phyloP scores from a whole-genome alignment of 2,329 filamentous ascomycete genomes.

The Rugonectria rugulosa region DNA sequence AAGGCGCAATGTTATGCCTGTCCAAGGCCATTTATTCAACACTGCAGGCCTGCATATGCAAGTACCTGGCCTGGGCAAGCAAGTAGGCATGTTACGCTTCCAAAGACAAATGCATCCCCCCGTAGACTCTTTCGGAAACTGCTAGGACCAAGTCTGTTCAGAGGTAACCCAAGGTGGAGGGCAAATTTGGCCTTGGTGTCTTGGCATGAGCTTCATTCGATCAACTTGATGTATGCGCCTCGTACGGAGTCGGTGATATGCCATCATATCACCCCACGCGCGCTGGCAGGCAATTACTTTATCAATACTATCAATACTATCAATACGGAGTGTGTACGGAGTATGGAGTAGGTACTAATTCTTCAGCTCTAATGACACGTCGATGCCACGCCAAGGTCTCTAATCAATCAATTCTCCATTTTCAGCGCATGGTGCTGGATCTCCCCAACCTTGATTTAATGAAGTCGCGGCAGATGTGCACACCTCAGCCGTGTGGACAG shows the following conservation, averaged over 20 bases:
- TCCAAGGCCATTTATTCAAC: too few relatives aligned
- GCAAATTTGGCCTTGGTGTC: too few relatives aligned
- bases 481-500: neutral
- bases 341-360: neutral
- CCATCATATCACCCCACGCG: neutral
- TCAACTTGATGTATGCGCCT: neutral
- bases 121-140: too few relatives aligned
- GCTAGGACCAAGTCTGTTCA: too few relatives aligned
- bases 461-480: neutral
- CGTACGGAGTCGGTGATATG: neutral
- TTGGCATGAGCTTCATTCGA: neutral
- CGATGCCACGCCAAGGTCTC: neutral
- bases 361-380: conserved; percentile 1
- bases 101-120: too few relatives aligned
- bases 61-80: too few relatives aligned
- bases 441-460: neutral
- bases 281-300: neutral
- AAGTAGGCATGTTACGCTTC: too few relatives aligned
- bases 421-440: neutral
- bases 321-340: too few relatives aligned
- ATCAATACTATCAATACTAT: too few relatives aligned
- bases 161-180: too few relatives aligned
- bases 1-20: too few relatives aligned
- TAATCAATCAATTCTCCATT: conserved; percentile 3
- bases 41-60: too few relatives aligned